A percentile compares a stretch with the other conserved stretches of the same genome.
Conservation (phyloP, 176 grass and related monocot species). For the maize (Zea mays) region Zm-B73-REFERENCE-NAM-5.0 NC_050096.1:291010001-291010500, state of each 20-base stretch:
- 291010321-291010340: too few relatives aligned
- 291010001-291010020: neutral
- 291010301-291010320: too few relatives aligned
- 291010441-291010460: conserved; percentile 5
- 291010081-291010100: conserved; percentile 65
- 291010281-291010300: too few relatives aligned
- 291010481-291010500: neutral
- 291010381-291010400: neutral
- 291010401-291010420: neutral
- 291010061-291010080: neutral
- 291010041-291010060: neutral
- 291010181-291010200: conserved; percentile 96
- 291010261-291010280: too few relatives aligned
- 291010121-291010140: conserved; percentile 71
- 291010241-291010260: too few relatives aligned
- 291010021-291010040: conserved; percentile 5
- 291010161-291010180: conserved; percentile 94
- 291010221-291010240: too few relatives aligned
- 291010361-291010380: neutral
- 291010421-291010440: neutral
- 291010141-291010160: conserved; percentile 91
- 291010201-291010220: conserved; percentile 90
- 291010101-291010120: conserved; percentile 63
- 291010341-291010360: too few relatives aligned
- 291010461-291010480: neutral